A percentile compares a stretch with the other conserved stretches of the same genome.
Conservation (phyloP, 441 rosid genomes). For the Gossypium davidsonii region DNA sequence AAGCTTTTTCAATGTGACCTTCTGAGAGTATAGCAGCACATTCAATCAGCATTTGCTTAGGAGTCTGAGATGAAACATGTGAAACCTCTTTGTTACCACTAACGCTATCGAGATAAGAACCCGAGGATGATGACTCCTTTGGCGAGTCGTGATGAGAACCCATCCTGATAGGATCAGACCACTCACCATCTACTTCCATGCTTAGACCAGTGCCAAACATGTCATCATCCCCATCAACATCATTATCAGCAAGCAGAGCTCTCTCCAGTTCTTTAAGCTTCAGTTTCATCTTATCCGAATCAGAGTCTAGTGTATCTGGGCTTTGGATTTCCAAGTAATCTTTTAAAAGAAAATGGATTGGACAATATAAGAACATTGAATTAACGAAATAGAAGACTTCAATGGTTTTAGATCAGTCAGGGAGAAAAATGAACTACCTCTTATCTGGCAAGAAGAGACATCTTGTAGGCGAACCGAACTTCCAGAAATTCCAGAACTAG, state of each 20-base stretch:
- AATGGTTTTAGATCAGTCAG: conserved; percentile 29
- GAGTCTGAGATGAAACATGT: conserved; percentile 40
- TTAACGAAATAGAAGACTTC: conserved; percentile 31
- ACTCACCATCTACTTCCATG: conserved; percentile 79
- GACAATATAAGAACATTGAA: conserved; percentile 24
- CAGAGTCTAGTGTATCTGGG: conserved; percentile 46
- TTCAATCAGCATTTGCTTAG: conserved; percentile 63
- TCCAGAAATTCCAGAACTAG: conserved; percentile 52
- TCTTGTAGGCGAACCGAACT: conserved; percentile 38
- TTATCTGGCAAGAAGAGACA: conserved; percentile 37
- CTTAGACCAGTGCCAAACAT: conserved; percentile 34
- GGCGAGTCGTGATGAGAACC: conserved; percentile 64
- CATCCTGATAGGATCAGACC: conserved; percentile 48
- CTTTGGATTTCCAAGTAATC: conserved; percentile 40
- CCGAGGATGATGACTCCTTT: conserved; percentile 74
- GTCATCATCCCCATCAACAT: conserved; percentile 34
- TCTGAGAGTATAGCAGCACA: conserved; percentile 71
- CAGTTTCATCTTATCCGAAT: conserved; percentile 50
- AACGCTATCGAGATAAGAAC: conserved; percentile 60
- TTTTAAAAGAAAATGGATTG: conserved; percentile 32
- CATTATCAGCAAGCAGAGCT: conserved; percentile 63
- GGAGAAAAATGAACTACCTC: conserved; percentile 47
- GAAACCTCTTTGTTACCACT: conserved; percentile 57
- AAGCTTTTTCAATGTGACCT: conserved; percentile 64
- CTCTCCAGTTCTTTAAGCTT: conserved; percentile 88